A percentile compares a stretch with the other conserved stretches of the same genome.
phyloP scores from a whole-genome alignment of 1,139 yeast genomes.

The Fermentozyma sake region DNA sequence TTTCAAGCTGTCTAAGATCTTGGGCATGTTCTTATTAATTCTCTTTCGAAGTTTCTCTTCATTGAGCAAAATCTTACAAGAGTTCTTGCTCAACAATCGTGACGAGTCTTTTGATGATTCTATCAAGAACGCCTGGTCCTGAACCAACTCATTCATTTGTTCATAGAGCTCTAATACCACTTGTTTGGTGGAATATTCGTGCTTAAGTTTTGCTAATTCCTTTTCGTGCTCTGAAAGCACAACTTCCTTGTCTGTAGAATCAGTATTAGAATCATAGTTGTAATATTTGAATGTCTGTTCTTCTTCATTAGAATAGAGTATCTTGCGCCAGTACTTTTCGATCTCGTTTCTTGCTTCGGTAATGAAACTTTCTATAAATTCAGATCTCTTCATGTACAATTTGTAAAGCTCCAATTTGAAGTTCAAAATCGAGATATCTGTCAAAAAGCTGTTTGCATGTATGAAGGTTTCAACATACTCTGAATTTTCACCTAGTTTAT shows the following conservation, averaged over 20 bases:
- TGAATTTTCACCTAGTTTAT: conserved; percentile 38
- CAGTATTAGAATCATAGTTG: conserved; percentile 32
- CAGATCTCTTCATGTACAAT: conserved; percentile 55
- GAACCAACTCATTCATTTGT: conserved; percentile 50
- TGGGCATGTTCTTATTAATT: conserved; percentile 64
- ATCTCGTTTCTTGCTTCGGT: conserved; percentile 56
- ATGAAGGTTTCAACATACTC: conserved; percentile 37
- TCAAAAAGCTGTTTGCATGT: conserved; percentile 30
- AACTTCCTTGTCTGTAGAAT: conserved; percentile 47
- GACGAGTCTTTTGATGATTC: conserved; percentile 79
- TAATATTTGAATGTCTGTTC: conserved; percentile 33
- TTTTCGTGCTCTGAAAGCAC: conserved; percentile 57
- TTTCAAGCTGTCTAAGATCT: conserved; percentile 50
- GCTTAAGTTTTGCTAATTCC: conserved; percentile 51
- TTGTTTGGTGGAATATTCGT: conserved; percentile 46
- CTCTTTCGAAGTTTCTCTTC: conserved; percentile 77
- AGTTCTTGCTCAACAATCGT: conserved; percentile 68
- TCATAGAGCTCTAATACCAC: conserved; percentile 54
- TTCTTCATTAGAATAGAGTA: conserved; percentile 52
- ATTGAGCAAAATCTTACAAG: conserved; percentile 71
- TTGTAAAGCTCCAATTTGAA: conserved; percentile 55
- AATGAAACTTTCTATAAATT: conserved; percentile 65
- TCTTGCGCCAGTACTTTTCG: conserved; percentile 54
- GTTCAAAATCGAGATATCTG: conserved; percentile 31
- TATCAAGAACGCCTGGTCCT: conserved; percentile 59